Evolutionary conservation across 148 eudicot genomes (phyloP), one percentile per base, ranked within the genome.

Genomic region (Rheum nobile): DNA sequence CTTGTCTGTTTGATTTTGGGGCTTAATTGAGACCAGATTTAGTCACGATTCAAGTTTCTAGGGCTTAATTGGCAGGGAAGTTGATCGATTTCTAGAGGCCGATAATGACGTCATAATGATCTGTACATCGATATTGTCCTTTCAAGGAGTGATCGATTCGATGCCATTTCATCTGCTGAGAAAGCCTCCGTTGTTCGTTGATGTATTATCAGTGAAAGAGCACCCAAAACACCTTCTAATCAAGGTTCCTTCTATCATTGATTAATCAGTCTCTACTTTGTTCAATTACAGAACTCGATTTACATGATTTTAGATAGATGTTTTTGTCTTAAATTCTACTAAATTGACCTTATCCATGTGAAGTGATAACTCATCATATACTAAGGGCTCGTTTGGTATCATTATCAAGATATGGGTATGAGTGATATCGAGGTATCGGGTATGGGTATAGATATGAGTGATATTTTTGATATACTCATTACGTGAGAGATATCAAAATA

Each of bases 191-290:
- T 81, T 87, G 47, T 82, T 87, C 42, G 88, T 71, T 19, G 91
- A 87, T 80, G 91, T 83, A 6, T 85, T 85, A 54, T 87, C 91
- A 0, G 91, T 87, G 32, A 87, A 87, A 79, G 85, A 87, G 78
- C 46, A 82, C 70, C 91, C 91, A 0, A 87, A 77, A 77, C 79
- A 83, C 10, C 72, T 85, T 70, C 81, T 87, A 41, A 71, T 41
- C 7, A 71, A 71, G 73, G 73, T 71, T 22, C 21, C n/a, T 65
- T 32, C 70, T 34, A 31, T 31, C 41, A 24, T 55, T 24, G 22
- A n/a, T n/a, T n/a, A n/a, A n/a, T n/a, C n/a, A n/a, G n/a, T 26
- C 65, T 57, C 8, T 24, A 22, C 31, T 50, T 50, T 22, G n/a
- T 10, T 54, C n/a, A 47, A 47, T 47, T 47, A 19, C 52, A 19